Conservation (phyloP, 495 filamentous ascomycete genomes). For the Jackrogersella minutella region DNA sequence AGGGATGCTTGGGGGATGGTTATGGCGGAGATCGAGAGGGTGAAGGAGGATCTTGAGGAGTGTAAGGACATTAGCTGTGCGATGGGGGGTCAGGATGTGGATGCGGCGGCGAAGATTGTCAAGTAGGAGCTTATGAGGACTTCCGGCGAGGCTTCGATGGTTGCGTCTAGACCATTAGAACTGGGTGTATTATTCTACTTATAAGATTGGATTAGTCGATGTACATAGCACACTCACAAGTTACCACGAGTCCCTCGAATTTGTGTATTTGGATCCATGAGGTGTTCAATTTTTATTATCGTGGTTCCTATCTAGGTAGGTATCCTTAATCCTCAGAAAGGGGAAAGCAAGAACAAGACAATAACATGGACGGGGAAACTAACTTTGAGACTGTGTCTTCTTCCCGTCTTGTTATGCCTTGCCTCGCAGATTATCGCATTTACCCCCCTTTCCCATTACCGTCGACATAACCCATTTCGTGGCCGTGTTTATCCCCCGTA, state of each 20-base stretch:
- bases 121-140: background rate
- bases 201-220: too few species aligned
- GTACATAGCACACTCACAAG: background rate
- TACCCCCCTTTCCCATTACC: background rate
- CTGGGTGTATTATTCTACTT: background rate
- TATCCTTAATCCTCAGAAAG: background rate
- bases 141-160: background rate
- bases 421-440: background rate
- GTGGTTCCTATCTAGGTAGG: too few species aligned
- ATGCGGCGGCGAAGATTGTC: conserved; percentile 3
- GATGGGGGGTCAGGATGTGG: conserved; percentile 11
- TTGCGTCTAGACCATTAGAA: too few species aligned
- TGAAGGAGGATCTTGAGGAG: conserved; percentile 46
- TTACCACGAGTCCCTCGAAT: background rate
- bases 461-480: background rate
- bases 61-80: conserved; percentile 43
- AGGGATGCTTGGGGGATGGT: conserved; percentile 50
- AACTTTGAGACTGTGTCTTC: background rate
- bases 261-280: background rate
- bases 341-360: background rate
- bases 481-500: too few species aligned
- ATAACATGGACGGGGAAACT: background rate
- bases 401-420: background rate
- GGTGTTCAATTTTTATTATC: too few species aligned
- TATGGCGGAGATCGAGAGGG: conserved; percentile 46